Percentiles rank a stretch among this genome's conserved stretches.
Evolutionary conservation across 108 stramenopile species (phyloP).

Genomic region (Fistulifera solaris): DNA sequence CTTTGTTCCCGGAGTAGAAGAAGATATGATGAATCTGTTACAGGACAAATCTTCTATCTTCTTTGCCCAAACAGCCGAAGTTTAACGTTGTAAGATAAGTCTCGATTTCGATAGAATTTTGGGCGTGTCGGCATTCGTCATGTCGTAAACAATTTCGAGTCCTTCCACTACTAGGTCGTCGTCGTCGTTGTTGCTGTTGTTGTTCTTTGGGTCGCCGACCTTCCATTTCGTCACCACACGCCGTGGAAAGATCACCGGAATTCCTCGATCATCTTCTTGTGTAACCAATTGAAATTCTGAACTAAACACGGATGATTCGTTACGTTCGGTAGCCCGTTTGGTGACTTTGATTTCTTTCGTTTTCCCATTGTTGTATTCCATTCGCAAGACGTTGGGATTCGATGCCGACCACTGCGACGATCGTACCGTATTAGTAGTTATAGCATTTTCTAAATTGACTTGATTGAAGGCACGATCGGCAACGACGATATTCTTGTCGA

Average conservation of each 20-base stretch:
- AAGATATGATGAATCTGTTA: constrained; percentile 46
- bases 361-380: constrained; percentile 42
- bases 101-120: constrained; percentile 5
- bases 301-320: constrained; percentile 29
- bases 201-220: not conserved
- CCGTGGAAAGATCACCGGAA: constrained; percentile 52
- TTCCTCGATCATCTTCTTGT: constrained; percentile 32
- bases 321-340: constrained; percentile 55
- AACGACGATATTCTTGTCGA: constrained; percentile 30
- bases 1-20: constrained; percentile 62
- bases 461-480: constrained; percentile 76
- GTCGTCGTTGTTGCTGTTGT: constrained; percentile 4
- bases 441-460: constrained; percentile 24
- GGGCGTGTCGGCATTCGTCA: not conserved
- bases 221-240: constrained; percentile 74
- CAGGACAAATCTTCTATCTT: constrained; percentile 52
- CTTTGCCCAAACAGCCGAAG: constrained; percentile 44
- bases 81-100: constrained; percentile 18
- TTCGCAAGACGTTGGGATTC: constrained; percentile 63
- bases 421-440: constrained; percentile 16
- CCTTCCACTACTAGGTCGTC: constrained; percentile 38
- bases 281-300: constrained; percentile 64
- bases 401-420: constrained; percentile 43
- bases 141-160: constrained; percentile 62
- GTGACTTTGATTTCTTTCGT: constrained; percentile 73